phyloP scores from a whole-genome alignment of 1,139 yeast genomes.

The Yarrowia galli region DNA sequence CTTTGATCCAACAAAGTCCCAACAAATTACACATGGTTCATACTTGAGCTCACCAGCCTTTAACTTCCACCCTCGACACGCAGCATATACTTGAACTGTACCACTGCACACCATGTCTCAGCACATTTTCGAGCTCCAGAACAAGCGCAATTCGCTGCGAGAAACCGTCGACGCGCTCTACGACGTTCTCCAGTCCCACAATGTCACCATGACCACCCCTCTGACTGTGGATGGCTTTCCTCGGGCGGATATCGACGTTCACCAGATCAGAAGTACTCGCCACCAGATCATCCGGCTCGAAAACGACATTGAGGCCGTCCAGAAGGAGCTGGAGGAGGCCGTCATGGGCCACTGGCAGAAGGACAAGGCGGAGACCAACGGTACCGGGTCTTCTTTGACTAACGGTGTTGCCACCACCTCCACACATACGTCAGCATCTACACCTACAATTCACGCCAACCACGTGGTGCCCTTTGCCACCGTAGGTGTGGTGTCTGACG shows the following conservation, averaged over 20 bases:
- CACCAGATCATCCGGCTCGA: slow-evolving; percentile 68
- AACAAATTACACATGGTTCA: too few relatives aligned
- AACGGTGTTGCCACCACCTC: neutral
- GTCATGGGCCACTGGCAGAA: slow-evolving; percentile 38
- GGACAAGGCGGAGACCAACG: neutral
- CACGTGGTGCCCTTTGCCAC: slow-evolving; percentile 62
- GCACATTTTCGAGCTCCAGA: slow-evolving; percentile 40
- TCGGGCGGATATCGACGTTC: slow-evolving; percentile 80
- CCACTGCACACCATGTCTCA: slow-evolving; percentile 21
- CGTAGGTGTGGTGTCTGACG: slow-evolving; percentile 55
- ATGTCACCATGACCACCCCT: slow-evolving; percentile 68
- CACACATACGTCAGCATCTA: neutral
- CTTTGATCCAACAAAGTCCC: too few relatives aligned
- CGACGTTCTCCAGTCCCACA: slow-evolving; percentile 49
- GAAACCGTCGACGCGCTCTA: slow-evolving; percentile 46
- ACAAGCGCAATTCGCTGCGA: slow-evolving; percentile 45
- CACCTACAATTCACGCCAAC: neutral
- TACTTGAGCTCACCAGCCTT: too few relatives aligned
- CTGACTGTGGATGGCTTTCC: slow-evolving; percentile 85
- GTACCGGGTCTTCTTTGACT: too few relatives aligned
- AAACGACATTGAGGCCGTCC: slow-evolving; percentile 67
- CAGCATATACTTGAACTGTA: too few relatives aligned
- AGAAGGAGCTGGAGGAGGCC: slow-evolving; percentile 58
- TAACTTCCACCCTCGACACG: too few relatives aligned
- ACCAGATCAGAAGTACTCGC: slow-evolving; percentile 64